A percentile compares a stretch with the other conserved stretches of the same genome.
These are phyloP conservation scores for Fagopyrum tataricum DNA, from an alignment of 148 eudicot genomes.

Conservation along the genomic window DNA sequence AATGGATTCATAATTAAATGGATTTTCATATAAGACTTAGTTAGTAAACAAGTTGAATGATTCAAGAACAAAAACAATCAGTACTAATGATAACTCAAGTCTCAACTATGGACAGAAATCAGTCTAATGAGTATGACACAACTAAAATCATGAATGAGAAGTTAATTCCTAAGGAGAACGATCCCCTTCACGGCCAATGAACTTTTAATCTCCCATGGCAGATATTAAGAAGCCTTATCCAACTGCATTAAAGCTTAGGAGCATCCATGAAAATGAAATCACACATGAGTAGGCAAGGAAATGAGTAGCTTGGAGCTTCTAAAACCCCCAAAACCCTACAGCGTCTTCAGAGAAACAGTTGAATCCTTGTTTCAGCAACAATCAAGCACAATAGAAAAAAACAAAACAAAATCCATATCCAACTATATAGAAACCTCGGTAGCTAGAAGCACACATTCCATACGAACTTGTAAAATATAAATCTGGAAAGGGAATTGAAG, in stretches of 20 bases:
- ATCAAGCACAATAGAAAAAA: neutral
- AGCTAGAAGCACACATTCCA: neutral
- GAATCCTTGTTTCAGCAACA: neutral
- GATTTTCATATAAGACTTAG: neutral
- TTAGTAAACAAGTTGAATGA: neutral
- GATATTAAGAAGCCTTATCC: neutral
- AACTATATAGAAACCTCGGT: neutral
- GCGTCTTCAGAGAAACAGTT: neutral
- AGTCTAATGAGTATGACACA: neutral
- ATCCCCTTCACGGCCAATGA: neutral
- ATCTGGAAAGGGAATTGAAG: neutral
- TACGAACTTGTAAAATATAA: neutral
- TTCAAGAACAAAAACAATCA: neutral
- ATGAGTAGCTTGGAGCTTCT: neutral
- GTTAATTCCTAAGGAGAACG: neutral
- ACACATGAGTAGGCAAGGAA: neutral
- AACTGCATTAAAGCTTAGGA: neutral
- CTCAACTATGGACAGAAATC: neutral
- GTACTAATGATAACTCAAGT: neutral
- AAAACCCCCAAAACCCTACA: conserved; percentile 3
- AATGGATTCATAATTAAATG: neutral
- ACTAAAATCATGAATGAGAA: neutral
- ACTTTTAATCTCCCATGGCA: neutral
- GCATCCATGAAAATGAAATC: neutral
- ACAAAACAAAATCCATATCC: neutral